These are phyloP conservation scores for Desmodesmus armatus DNA, from an alignment of 139 green algal genomes.

Conservation along the genomic window DNA sequence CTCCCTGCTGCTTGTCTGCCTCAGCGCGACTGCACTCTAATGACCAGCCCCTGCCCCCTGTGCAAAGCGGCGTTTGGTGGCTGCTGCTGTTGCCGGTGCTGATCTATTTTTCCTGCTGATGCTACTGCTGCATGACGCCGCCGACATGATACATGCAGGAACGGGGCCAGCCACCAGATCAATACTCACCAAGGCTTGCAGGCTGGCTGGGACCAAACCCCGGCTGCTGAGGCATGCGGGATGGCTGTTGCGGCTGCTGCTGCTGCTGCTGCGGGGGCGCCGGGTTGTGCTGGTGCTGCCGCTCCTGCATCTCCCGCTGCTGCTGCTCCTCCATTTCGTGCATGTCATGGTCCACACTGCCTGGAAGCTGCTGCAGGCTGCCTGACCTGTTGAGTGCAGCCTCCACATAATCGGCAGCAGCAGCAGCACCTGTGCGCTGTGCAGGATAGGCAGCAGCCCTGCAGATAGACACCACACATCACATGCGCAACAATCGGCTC, in stretches of 20 bases:
- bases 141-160: neutral
- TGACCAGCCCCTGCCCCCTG: no score
- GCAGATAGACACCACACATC: neutral
- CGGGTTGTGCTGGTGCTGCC: conserved; percentile 11
- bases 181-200: neutral
- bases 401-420: conserved; percentile 28
- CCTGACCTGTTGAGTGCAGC: conserved; percentile 18
- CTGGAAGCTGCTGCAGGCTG: conserved; percentile 37
- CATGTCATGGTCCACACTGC: conserved; percentile 13
- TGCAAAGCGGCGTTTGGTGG: no score
- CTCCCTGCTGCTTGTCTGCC: no score
- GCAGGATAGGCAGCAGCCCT: neutral
- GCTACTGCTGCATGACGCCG: neutral
- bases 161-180: neutral
- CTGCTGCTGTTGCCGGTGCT: neutral
- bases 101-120: neutral
- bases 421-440: neutral
- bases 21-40: no score
- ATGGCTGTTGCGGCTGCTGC: neutral
- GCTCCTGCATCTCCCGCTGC: conserved; percentile 4
- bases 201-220: neutral
- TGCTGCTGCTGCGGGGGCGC: neutral
- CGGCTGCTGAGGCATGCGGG: conserved; percentile 17
- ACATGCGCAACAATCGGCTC: neutral
- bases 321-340: neutral